These are phyloP conservation scores for Talaromyces proteolyticus DNA, from an alignment of 495 filamentous ascomycete species.

Conservation along the genomic window DNA sequence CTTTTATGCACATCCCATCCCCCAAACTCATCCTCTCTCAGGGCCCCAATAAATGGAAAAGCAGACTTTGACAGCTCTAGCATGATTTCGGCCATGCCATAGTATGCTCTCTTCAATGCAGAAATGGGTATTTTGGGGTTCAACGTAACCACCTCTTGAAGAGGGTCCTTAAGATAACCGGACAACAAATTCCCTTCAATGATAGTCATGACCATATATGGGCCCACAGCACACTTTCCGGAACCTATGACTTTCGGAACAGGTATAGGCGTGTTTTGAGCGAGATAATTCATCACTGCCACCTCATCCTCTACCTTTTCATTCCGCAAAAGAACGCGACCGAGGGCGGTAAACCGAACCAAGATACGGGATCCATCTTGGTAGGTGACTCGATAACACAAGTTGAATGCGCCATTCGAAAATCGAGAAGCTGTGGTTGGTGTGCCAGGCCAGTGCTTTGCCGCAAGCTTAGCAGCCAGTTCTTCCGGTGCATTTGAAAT, in stretches of 20 bases:
- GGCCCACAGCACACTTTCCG: slow-evolving; percentile 24
- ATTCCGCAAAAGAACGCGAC: slow-evolving; percentile 17
- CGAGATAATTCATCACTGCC: slow-evolving; percentile 29
- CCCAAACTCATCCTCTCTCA: slow-evolving; percentile 14
- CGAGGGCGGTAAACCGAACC: slow-evolving; percentile 21
- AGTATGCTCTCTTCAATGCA: slow-evolving; percentile 24
- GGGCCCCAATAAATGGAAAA: slow-evolving; percentile 30
- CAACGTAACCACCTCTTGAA: slow-evolving; percentile 11
- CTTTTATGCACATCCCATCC: slow-evolving; percentile 11
- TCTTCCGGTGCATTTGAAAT: slow-evolving; percentile 15
- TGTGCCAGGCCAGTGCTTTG: slow-evolving; percentile 13
- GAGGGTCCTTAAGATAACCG: slow-evolving; percentile 14
- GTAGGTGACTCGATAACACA: slow-evolving; percentile 20
- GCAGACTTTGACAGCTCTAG: slow-evolving; percentile 29
- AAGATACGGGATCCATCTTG: slow-evolving; percentile 16
- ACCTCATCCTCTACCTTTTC: slow-evolving; percentile 35
- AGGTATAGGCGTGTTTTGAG: slow-evolving; percentile 24
- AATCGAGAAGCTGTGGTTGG: slow-evolving; percentile 12
- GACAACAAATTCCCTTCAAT: slow-evolving; percentile 21
- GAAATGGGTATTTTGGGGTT: slow-evolving; percentile 17
- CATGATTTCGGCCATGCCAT: slow-evolving; percentile 24
- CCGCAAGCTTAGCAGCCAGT: slow-evolving; percentile 15
- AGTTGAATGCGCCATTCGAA: slow-evolving; percentile 24
- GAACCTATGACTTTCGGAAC: slow-evolving; percentile 29
- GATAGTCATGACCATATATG: slow-evolving; percentile 43